These are phyloP conservation scores for Metschnikowia colocasiae DNA, from an alignment of 805 yeast species.

Conservation along the genomic window DNA sequence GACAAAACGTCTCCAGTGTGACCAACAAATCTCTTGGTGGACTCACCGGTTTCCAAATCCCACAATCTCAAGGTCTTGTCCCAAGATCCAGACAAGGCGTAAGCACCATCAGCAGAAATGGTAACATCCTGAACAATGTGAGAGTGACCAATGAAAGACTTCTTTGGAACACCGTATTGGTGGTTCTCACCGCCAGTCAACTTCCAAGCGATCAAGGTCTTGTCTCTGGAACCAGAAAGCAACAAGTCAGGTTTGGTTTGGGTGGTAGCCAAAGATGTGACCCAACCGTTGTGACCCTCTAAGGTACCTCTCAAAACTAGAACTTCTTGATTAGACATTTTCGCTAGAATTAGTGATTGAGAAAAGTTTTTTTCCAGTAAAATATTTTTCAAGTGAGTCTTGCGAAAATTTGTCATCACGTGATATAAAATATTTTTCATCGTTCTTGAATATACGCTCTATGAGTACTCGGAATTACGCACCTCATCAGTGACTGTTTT, in stretches of 20 bases:
- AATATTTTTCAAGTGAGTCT: conserved; percentile 5
- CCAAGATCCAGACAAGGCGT: conserved; percentile 99
- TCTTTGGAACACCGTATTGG: conserved; percentile 97
- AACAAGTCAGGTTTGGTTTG: conserved; percentile 97
- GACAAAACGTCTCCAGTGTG: conserved; percentile 97
- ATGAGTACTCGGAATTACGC: conserved; percentile 38
- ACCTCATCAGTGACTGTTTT: conserved; percentile 37
- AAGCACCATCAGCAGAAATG: conserved; percentile 95
- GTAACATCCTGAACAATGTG: conserved; percentile 98
- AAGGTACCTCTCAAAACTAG: conserved; percentile 99
- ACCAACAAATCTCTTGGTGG: conserved; percentile 93
- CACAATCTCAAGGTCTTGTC: conserved; percentile 98
- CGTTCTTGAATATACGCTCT: conserved; percentile 26
- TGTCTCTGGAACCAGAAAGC: conserved; percentile 98
- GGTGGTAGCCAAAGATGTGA: conserved; percentile 96
- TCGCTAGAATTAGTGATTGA: conserved; percentile 10
- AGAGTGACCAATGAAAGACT: conserved; percentile 96
- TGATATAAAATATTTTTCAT: conserved; percentile 1
- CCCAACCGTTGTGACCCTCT: conserved; percentile 88
- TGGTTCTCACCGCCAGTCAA: conserved; percentile 87
- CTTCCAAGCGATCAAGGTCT: conserved; percentile 97
- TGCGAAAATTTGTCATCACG: conserved; percentile 19
- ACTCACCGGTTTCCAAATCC: conserved; percentile 93
- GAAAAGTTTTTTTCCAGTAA: conserved; percentile 12
- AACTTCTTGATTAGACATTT: conserved; percentile 87